phyloP scores from a whole-genome alignment of 345 rosid genomes.

The Gossypium sturtianum region DNA sequence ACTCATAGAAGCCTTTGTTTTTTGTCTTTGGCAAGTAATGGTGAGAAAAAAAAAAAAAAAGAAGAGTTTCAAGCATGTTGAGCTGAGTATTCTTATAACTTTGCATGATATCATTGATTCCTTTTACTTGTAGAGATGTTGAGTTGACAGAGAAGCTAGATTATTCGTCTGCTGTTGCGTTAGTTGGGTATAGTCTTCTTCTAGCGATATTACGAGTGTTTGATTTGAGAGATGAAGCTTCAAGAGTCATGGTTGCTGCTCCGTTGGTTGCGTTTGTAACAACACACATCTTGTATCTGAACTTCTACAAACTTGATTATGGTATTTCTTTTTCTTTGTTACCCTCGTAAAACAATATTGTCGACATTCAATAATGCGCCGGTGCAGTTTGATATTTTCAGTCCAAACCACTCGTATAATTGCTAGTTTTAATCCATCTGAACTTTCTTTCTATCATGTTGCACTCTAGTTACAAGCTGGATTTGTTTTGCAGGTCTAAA shows the following conservation, averaged over 20 bases:
- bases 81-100: background rate
- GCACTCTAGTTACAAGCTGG: background rate
- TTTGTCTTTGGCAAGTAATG: background rate
- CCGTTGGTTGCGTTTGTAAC: constrained; percentile 73
- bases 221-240: constrained; percentile 62
- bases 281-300: constrained; percentile 80
- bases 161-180: constrained; percentile 73
- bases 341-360: background rate
- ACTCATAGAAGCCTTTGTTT: background rate
- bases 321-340: constrained; percentile 38
- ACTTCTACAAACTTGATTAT: constrained; percentile 67
- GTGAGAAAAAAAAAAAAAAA: background rate
- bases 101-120: background rate
- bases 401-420: background rate
- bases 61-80: background rate
- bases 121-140: constrained; percentile 50
- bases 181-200: constrained; percentile 60
- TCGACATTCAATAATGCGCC: background rate
- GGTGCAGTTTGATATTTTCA: no score
- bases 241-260: constrained; percentile 79
- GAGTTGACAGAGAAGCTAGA: constrained; percentile 77
- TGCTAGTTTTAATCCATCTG: background rate
- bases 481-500: constrained; percentile 54
- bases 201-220: constrained; percentile 65
- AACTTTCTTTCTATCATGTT: background rate